phyloP scores from a whole-genome alignment of 2,329 filamentous ascomycete species.

The Fusarium continuum region DNA sequence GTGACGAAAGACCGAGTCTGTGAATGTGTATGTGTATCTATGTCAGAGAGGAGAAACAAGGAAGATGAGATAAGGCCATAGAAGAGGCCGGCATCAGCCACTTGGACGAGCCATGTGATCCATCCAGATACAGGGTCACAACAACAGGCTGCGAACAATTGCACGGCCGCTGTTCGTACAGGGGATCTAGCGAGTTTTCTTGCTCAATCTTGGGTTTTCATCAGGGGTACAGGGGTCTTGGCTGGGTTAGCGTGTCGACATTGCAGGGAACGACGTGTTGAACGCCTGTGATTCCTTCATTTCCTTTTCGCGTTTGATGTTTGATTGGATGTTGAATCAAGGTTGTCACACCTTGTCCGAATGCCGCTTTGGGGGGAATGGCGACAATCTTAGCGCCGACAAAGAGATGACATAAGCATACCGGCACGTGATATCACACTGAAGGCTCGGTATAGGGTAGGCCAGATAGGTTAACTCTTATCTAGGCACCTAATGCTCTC shows the following conservation, averaged over 20 bases:
- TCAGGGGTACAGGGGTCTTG: constrained; percentile 8
- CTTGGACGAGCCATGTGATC: constrained; percentile 31
- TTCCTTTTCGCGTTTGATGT: constrained; percentile 24
- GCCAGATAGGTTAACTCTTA: no score
- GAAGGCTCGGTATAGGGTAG: constrained; percentile 15
- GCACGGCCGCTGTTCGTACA: constrained; percentile 16
- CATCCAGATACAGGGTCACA: constrained; percentile 2
- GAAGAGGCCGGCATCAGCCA: constrained; percentile 16
- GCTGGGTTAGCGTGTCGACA: constrained; percentile 11
- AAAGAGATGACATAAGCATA: background rate
- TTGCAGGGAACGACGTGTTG: constrained; percentile 37
- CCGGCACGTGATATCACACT: constrained; percentile 5
- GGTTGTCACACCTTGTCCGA: constrained; percentile 23
- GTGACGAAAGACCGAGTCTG: background rate
- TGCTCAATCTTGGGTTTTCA: constrained; percentile 9
- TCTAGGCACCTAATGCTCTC: constrained; percentile 1
- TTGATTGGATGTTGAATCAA: constrained; percentile 27
- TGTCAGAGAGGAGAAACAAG: constrained; percentile 8
- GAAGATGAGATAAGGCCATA: constrained; percentile 22
- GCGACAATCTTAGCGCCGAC: constrained; percentile 23
- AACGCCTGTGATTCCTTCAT: constrained; percentile 17
- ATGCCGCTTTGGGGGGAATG: constrained; percentile 19
- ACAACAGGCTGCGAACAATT: constrained; percentile 10
- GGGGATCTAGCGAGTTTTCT: constrained; percentile 18
- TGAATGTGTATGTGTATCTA: background rate